Percentiles rank a stretch among this genome's conserved stretches.
Evolutionary conservation across 192 early-diverging fungal genomes (phyloP).

Genomic region (Gaertneriomyces semiglobifer): DNA sequence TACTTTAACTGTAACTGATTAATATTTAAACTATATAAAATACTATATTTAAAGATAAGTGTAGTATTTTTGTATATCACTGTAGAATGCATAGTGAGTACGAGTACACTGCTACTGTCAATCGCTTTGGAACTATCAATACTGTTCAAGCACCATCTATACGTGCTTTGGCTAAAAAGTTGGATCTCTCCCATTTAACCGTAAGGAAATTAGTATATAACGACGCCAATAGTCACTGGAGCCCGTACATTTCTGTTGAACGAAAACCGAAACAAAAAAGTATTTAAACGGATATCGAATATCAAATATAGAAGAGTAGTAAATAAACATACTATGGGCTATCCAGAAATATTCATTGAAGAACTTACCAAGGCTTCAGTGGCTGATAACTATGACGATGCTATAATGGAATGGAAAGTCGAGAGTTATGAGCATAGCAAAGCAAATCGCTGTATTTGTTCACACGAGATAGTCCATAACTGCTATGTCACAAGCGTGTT

Average conservation of each 20-base stretch:
- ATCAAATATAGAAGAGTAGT: no score
- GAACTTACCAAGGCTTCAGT: neutral
- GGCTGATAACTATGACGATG: constrained; percentile 2
- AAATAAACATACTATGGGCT: no score
- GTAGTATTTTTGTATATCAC: no score
- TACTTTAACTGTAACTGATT: no score
- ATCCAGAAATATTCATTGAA: neutral
- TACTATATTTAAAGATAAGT: no score
- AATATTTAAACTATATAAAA: no score
- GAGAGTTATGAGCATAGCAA: neutral
- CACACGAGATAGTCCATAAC: constrained; percentile 8
- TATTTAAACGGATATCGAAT: no score
- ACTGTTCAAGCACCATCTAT: neutral
- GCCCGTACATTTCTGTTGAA: no score
- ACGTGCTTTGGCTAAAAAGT: neutral
- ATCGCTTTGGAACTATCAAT: neutral
- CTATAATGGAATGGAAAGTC: constrained; percentile 6
- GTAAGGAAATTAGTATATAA: neutral
- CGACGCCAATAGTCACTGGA: no score
- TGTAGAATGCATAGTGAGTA: constrained; percentile 3
- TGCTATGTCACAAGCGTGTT: neutral
- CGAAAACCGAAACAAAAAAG: no score
- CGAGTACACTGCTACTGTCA: constrained; percentile 8
- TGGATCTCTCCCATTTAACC: neutral
- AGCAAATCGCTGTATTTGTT: constrained; percentile 9